Percentiles rank a stretch among this genome's conserved stretches.
These are phyloP conservation scores for Pleurotus pulmonarius DNA, from an alignment of 768 basidiomycete genomes.

Conservation along the genomic window DNA sequence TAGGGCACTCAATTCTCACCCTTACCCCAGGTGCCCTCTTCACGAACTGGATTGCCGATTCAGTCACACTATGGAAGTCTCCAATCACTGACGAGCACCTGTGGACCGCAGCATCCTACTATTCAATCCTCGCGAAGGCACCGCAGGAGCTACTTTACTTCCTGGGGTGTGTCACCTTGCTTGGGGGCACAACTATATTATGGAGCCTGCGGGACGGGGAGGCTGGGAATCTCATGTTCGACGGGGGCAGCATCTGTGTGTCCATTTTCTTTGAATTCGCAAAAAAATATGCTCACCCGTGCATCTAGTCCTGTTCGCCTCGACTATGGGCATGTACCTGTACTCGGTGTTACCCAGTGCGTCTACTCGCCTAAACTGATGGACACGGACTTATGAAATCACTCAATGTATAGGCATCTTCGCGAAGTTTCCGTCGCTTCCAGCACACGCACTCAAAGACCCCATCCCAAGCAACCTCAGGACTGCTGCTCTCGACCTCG, in stretches of 20 bases:
- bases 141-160: constrained; percentile 55
- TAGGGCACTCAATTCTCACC: background rate
- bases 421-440: constrained; percentile 56
- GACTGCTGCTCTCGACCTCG: constrained; percentile 68
- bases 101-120: constrained; percentile 81
- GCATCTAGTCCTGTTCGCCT: constrained; percentile 66
- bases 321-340: constrained; percentile 67
- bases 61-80: constrained; percentile 84
- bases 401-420: constrained; percentile 35
- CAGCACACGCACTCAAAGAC: constrained; percentile 45
- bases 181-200: constrained; percentile 66
- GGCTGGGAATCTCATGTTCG: constrained; percentile 88
- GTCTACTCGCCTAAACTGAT: constrained; percentile 20
- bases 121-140: constrained; percentile 70
- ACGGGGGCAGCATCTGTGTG: constrained; percentile 82
- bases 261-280: background rate
- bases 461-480: constrained; percentile 64
- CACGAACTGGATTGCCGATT: constrained; percentile 94
- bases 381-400: too few relatives aligned
- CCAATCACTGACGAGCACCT: constrained; percentile 82
- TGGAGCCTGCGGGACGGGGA: constrained; percentile 76
- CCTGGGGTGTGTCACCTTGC: constrained; percentile 48
- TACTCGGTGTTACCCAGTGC: constrained; percentile 78
- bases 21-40: constrained; percentile 61
- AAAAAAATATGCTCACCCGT: background rate